phyloP scores from a whole-genome alignment of 2,329 filamentous ascomycete genomes.

The Calonectria honghensis region DNA sequence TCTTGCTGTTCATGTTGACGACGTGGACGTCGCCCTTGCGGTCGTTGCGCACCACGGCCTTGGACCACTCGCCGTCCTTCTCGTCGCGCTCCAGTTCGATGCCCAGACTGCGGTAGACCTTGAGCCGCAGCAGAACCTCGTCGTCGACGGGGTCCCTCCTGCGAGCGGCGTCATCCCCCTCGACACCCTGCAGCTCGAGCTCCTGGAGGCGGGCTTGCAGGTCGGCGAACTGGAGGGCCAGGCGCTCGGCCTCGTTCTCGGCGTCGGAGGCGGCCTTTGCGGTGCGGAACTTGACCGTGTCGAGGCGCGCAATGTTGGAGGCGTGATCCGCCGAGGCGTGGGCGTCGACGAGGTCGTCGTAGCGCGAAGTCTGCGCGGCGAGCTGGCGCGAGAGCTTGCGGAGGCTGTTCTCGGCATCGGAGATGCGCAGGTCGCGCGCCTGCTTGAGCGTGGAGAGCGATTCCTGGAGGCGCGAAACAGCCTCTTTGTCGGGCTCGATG shows the following conservation, averaged over 20 bases:
- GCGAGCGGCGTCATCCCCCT: conserved; percentile 72
- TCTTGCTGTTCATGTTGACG: conserved; percentile 94
- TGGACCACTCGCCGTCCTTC: conserved; percentile 84
- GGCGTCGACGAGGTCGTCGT: conserved; percentile 83
- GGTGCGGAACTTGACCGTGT: conserved; percentile 94
- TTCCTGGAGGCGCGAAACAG: conserved; percentile 88
- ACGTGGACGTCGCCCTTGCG: conserved; percentile 94
- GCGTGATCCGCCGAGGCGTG: conserved; percentile 89
- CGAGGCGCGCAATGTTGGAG: conserved; percentile 87
- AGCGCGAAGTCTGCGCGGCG: conserved; percentile 83
- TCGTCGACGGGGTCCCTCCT: conserved; percentile 73
- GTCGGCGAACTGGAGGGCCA: conserved; percentile 85
- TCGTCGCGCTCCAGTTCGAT: conserved; percentile 91
- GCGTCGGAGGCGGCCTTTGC: conserved; percentile 93
- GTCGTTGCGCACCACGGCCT: conserved; percentile 89
- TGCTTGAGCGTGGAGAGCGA: conserved; percentile 89
- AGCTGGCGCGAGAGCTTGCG: conserved; percentile 86
- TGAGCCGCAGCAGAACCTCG: conserved; percentile 84
- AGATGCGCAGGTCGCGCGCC: conserved; percentile 85
- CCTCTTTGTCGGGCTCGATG: conserved; percentile 89
- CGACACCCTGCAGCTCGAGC: conserved; percentile 89
- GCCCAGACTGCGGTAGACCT: conserved; percentile 92
- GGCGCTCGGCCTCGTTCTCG: conserved; percentile 95
- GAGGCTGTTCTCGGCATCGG: conserved; percentile 80
- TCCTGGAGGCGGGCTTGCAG: conserved; percentile 85